Percentiles rank a stretch among this genome's conserved stretches.
Evolutionary conservation across 768 basidiomycete genomes (phyloP).

Genomic region (Xerocomellus amylosporus): DNA sequence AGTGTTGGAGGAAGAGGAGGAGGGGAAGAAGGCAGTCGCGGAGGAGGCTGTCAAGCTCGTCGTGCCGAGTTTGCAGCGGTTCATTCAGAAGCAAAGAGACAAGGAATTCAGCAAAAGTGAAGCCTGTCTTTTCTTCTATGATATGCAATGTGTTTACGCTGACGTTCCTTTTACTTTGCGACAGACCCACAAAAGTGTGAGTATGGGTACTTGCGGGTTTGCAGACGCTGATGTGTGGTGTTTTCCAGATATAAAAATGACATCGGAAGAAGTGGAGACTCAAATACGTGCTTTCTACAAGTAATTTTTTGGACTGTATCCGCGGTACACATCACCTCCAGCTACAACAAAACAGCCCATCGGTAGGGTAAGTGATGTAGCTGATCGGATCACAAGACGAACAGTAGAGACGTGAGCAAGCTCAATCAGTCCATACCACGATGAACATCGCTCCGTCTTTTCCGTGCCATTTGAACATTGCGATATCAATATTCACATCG

Average conservation of each 20-base stretch:
- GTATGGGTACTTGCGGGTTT: slow-evolving; percentile 13
- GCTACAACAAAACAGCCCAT: not conserved
- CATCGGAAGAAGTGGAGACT: slow-evolving; percentile 68
- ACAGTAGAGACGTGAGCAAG: not conserved
- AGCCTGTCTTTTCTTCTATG: slow-evolving; percentile 18
- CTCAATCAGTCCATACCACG: not conserved
- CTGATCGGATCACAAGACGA: not conserved
- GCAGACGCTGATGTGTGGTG: slow-evolving; percentile 9
- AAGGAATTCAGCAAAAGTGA: slow-evolving; percentile 85
- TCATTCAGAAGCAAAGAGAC: slow-evolving; percentile 70
- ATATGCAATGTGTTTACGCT: not conserved
- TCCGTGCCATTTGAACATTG: not conserved
- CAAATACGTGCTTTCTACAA: slow-evolving; percentile 65
- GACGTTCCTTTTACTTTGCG: not conserved
- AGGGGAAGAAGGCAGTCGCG: slow-evolving; percentile 53
- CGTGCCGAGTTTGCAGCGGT: slow-evolving; percentile 69
- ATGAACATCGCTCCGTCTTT: not conserved
- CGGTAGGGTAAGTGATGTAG: not conserved
- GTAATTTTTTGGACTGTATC: slow-evolving; percentile 4
- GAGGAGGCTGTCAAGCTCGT: slow-evolving; percentile 79
- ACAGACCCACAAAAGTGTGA: slow-evolving; percentile 55
- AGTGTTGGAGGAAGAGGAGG: slow-evolving; percentile 69
- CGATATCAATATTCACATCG: not conserved
- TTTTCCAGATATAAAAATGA: slow-evolving; percentile 72
- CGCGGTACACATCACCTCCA: not conserved